Conservation (phyloP, 306 rosid genomes). For the Comarum palustre region DNA sequence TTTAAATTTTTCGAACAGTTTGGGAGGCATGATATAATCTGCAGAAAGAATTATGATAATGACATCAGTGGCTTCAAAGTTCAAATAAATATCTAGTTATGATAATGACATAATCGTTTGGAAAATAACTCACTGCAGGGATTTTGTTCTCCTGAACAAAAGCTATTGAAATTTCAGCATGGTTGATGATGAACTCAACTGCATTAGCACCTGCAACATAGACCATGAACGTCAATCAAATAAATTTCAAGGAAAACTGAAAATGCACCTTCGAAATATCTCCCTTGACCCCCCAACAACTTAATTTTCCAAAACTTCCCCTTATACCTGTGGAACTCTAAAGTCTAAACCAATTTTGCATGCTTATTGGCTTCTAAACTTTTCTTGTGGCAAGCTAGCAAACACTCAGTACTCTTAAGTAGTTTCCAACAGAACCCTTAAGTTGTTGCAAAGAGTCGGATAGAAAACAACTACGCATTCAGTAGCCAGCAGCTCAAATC, state of each 20-base stretch:
- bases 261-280: neutral
- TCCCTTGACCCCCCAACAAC: neutral
- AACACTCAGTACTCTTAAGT: neutral
- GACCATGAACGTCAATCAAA: constrained; percentile 17
- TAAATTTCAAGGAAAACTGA: neutral
- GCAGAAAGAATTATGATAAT: constrained; percentile 32
- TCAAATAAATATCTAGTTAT: neutral
- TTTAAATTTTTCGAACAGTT: constrained; percentile 61
- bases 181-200: constrained; percentile 84
- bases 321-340: neutral
- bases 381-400: neutral
- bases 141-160: constrained; percentile 83
- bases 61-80: neutral
- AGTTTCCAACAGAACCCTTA: neutral
- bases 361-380: neutral
- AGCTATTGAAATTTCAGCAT: constrained; percentile 85
- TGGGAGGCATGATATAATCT: constrained; percentile 77
- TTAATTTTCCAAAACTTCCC: neutral
- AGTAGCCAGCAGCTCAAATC: neutral
- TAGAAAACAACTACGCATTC: neutral
- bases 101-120: constrained; percentile 14
- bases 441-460: neutral
- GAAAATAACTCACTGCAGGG: constrained; percentile 63
- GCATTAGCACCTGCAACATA: constrained; percentile 78
- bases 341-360: neutral